phyloP scores from a whole-genome alignment of 1,139 yeast genomes.

The Saccharomyces pastorianus region DNA sequence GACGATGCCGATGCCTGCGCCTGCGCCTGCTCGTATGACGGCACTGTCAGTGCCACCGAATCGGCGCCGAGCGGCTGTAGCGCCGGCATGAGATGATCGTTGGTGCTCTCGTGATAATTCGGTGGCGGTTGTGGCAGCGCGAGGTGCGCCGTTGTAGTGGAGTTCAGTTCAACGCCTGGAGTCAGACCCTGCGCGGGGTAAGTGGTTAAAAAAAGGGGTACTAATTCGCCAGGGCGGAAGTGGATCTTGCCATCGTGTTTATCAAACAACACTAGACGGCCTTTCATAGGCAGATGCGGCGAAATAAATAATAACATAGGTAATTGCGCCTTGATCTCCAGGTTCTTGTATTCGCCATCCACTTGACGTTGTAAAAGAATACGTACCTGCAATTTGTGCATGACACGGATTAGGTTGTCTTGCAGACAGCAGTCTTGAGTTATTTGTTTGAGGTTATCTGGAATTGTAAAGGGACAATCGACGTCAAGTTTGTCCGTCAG shows the following conservation, averaged over 20 bases:
- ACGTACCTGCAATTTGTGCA: constrained; percentile 24
- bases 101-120: constrained; percentile 16
- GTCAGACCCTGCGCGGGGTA: neutral
- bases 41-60: neutral
- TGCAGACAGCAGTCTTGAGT: constrained; percentile 52
- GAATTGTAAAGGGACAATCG: constrained; percentile 43
- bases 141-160: constrained; percentile 2
- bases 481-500: constrained; percentile 34
- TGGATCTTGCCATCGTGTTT: constrained; percentile 39
- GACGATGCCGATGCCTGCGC: neutral
- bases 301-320: constrained; percentile 54
- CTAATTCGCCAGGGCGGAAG: constrained; percentile 35
- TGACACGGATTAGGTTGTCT: constrained; percentile 36
- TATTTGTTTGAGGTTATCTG: constrained; percentile 43
- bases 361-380: constrained; percentile 15
- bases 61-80: constrained; percentile 2
- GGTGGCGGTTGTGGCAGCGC: constrained; percentile 14
- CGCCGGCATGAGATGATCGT: constrained; percentile 9
- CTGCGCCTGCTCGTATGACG: constrained; percentile 1
- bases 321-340: constrained; percentile 42
- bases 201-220: constrained; percentile 16
- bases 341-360: constrained; percentile 10
- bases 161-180: constrained; percentile 2
- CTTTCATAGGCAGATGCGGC: constrained; percentile 46
- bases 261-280: constrained; percentile 46